Evolutionary conservation across 306 rosid genomes (phyloP).

Genomic region (Ormosia emarginata): DNA sequence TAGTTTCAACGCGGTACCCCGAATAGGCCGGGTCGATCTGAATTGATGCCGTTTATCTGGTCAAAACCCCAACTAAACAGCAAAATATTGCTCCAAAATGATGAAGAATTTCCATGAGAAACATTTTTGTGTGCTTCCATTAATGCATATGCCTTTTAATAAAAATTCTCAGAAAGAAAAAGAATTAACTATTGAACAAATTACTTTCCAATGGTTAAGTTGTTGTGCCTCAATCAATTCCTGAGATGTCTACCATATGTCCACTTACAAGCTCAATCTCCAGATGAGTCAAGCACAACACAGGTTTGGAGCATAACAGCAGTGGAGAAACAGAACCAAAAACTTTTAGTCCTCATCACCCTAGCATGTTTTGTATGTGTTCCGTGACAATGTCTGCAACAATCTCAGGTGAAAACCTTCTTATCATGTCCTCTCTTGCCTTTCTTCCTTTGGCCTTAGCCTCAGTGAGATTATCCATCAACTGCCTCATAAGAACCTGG

Average conservation of each 20-base stretch:
- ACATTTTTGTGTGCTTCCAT: not conserved
- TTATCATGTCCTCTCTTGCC: constrained; percentile 74
- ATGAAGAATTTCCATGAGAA: not conserved
- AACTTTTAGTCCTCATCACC: constrained; percentile 8
- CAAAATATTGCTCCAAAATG: constrained; percentile 1
- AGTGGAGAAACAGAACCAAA: not conserved
- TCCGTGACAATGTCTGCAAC: constrained; percentile 55
- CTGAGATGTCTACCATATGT: not conserved
- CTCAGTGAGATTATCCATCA: constrained; percentile 42
- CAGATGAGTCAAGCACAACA: not conserved
- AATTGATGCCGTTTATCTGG: not conserved
- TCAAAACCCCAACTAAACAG: constrained; percentile 9
- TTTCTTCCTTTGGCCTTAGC: constrained; percentile 55
- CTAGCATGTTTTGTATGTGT: constrained; percentile 40
- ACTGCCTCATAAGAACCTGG: constrained; percentile 60
- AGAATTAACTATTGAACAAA: not conserved
- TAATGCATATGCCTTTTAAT: not conserved
- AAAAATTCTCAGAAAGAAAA: not conserved
- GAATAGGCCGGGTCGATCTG: too few species aligned
- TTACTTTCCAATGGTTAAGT: not conserved
- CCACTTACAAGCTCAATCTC: constrained; percentile 19
- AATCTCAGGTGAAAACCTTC: constrained; percentile 58
- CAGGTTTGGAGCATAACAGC: not conserved
- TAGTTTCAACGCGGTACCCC: too few species aligned
- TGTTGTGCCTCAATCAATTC: not conserved